Percentiles rank a stretch among this genome's conserved stretches.
Evolutionary conservation across 345 rosid species (phyloP).

Genomic region (Salix suchowensis): DNA sequence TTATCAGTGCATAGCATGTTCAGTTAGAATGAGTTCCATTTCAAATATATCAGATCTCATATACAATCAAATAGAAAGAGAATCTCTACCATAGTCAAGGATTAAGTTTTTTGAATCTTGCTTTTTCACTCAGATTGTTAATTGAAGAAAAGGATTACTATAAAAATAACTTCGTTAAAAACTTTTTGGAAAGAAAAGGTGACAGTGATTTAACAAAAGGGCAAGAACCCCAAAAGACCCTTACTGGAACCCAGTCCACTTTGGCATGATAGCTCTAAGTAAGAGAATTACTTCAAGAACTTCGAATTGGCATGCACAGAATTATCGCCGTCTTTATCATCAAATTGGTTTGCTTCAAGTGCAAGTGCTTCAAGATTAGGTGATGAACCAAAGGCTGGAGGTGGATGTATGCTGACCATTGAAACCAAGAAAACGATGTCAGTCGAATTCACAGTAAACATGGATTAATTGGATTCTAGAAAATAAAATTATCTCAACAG

Average conservation of each 20-base stretch:
- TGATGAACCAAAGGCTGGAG: slow-evolving; percentile 96
- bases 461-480: background rate
- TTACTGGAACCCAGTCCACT: background rate
- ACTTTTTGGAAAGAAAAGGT: background rate
- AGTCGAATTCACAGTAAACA: background rate
- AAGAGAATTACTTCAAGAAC: slow-evolving; percentile 52
- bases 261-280: background rate
- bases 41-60: background rate
- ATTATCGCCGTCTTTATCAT: slow-evolving; percentile 54
- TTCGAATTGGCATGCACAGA: slow-evolving; percentile 75
- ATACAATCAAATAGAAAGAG: background rate
- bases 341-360: slow-evolving; percentile 46
- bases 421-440: slow-evolving; percentile 22
- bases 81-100: background rate
- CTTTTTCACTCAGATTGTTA: background rate
- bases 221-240: background rate
- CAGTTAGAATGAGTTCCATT: background rate
- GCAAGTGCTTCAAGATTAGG: slow-evolving; percentile 93
- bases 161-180: background rate
- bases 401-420: slow-evolving; percentile 81
- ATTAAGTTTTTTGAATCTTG: background rate
- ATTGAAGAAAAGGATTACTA: background rate
- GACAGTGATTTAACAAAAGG: background rate
- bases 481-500: slow-evolving; percentile 1
- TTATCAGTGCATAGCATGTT: background rate